Evolutionary conservation across 1,139 yeast genomes (phyloP).

Genomic region (Pneumocystis carinii): DNA sequence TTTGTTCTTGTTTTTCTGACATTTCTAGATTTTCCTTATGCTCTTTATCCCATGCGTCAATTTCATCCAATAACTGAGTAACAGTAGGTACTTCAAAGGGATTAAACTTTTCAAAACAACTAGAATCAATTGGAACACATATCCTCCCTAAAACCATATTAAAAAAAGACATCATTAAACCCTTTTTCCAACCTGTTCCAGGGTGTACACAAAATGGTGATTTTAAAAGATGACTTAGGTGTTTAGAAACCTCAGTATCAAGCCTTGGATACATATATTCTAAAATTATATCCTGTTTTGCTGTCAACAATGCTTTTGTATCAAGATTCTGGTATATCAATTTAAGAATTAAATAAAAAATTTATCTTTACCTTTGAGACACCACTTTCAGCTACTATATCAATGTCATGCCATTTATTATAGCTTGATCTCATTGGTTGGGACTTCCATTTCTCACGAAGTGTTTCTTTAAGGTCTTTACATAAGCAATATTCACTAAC

Average conservation of each 20-base stretch:
- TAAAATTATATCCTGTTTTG: conserved; percentile 71
- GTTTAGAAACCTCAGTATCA: conserved; percentile 85
- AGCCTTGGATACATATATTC: conserved; percentile 77
- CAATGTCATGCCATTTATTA: conserved; percentile 75
- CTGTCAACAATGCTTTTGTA: conserved; percentile 37
- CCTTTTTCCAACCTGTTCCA: conserved; percentile 49
- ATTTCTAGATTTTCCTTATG: conserved; percentile 25
- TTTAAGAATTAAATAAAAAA: conserved; percentile 16
- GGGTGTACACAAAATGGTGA: conserved; percentile 99
- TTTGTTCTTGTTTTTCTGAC: conserved; percentile 21
- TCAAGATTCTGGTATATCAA: conserved; percentile 19
- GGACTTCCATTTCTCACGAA: conserved; percentile 42
- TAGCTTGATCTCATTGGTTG: conserved; percentile 35
- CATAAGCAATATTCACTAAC: neutral
- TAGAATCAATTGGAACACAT: conserved; percentile 81
- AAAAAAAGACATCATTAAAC: neutral
- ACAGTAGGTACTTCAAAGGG: conserved; percentile 75
- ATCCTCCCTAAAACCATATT: conserved; percentile 32
- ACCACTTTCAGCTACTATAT: conserved; percentile 38
- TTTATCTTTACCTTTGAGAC: conserved; percentile 25
- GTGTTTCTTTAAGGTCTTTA: conserved; percentile 33
- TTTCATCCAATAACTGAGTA: conserved; percentile 41
- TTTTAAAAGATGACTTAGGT: conserved; percentile 77
- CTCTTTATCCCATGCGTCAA: conserved; percentile 31
- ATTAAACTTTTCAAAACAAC: conserved; percentile 41